These are phyloP conservation scores for Xenoacremonium recifei DNA, from an alignment of 2,329 filamentous ascomycete genomes.

Conservation along the genomic window DNA sequence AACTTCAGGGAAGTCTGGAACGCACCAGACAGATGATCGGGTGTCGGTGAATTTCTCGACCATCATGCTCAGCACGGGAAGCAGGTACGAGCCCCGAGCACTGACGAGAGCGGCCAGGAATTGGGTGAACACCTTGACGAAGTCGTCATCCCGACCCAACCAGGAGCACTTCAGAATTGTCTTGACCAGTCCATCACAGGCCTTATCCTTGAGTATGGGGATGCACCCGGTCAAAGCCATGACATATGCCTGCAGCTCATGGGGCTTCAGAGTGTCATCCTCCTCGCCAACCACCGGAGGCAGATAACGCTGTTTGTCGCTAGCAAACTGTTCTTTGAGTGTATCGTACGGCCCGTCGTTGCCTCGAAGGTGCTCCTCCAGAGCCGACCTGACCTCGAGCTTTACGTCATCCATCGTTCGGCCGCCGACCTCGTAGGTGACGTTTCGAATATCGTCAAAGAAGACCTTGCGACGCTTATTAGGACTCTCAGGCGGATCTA, in stretches of 20 bases:
- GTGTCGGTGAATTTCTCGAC: conserved; percentile 70
- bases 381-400: conserved; percentile 51
- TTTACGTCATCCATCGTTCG: conserved; percentile 56
- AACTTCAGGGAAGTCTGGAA: conserved; percentile 57
- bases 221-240: conserved; percentile 62
- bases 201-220: conserved; percentile 57
- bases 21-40: conserved; percentile 43
- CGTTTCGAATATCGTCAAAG: conserved; percentile 58
- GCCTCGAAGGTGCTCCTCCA: conserved; percentile 56
- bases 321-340: conserved; percentile 58
- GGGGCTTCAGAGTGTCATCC: conserved; percentile 48
- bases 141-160: conserved; percentile 63
- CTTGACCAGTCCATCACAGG: conserved; percentile 58
- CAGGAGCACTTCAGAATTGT: conserved; percentile 61
- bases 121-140: conserved; percentile 65
- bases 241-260: conserved; percentile 60
- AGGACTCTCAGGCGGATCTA: conserved; percentile 40
- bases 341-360: conserved; percentile 60
- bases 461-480: conserved; percentile 56
- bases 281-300: conserved; percentile 41
- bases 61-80: conserved; percentile 73
- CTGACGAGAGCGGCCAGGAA: conserved; percentile 74
- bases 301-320: conserved; percentile 43
- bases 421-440: conserved; percentile 53
- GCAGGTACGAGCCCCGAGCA: conserved; percentile 77